These are phyloP conservation scores for Exsudoporus floridanus DNA, from an alignment of 1,284 basidiomycete genomes.

Conservation along the genomic window DNA sequence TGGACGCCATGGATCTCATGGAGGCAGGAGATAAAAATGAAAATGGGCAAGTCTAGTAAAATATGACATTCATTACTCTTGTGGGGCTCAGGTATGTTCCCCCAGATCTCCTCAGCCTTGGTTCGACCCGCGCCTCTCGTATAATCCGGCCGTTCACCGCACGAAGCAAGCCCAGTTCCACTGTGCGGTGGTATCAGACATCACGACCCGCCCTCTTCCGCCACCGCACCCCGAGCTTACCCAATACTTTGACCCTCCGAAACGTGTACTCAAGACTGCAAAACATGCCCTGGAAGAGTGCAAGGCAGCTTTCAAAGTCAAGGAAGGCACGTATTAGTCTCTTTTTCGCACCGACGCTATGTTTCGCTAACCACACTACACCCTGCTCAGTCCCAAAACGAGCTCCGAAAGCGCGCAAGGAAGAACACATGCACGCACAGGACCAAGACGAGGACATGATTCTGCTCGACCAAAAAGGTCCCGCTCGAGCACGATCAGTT, in stretches of 20 bases:
- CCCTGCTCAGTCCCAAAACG: slow-evolving; percentile 55
- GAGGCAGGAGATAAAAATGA: slow-evolving; percentile 68
- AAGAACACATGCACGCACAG: slow-evolving; percentile 56
- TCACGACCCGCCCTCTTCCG: slow-evolving; percentile 72
- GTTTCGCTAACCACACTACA: slow-evolving; percentile 2
- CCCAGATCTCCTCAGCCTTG: slow-evolving; percentile 62
- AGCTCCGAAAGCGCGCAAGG: slow-evolving; percentile 49
- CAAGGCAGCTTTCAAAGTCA: slow-evolving; percentile 69
- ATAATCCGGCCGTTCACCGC: slow-evolving; percentile 89
- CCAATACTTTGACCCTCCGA: slow-evolving; percentile 83
- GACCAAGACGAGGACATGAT: slow-evolving; percentile 65
- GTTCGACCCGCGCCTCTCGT: slow-evolving; percentile 78
- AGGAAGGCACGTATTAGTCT: slow-evolving; percentile 53
- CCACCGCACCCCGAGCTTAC: slow-evolving; percentile 82
- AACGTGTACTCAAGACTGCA: slow-evolving; percentile 60
- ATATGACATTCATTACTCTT: neutral
- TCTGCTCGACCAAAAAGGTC: slow-evolving; percentile 55
- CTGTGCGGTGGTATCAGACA: slow-evolving; percentile 73
- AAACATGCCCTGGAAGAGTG: slow-evolving; percentile 58
- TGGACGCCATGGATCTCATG: slow-evolving; percentile 86
- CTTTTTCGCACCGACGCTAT: neutral
- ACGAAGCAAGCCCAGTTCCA: slow-evolving; percentile 92
- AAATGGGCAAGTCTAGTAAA: slow-evolving; percentile 52
- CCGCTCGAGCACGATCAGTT: slow-evolving; percentile 22
- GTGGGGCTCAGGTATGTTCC: neutral